Percentiles rank a stretch among this genome's conserved stretches.
phyloP scores from a whole-genome alignment of 805 yeast species.

The Teunomyces cretensis region DNA sequence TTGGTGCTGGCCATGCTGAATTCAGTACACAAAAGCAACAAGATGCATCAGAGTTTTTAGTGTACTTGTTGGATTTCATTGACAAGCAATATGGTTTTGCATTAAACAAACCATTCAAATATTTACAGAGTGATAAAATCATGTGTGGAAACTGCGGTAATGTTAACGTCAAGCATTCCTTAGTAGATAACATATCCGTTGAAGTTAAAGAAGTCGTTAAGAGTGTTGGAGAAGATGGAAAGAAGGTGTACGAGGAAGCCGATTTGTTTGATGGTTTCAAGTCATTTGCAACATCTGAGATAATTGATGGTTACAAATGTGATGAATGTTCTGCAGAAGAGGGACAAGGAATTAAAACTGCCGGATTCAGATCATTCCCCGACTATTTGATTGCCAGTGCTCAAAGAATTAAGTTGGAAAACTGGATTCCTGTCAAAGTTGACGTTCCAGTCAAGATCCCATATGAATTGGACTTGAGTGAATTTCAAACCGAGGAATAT shows the following conservation, averaged over 20 bases:
- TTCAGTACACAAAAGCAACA: constrained; percentile 88
- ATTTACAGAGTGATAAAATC: constrained; percentile 62
- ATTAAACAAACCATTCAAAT: constrained; percentile 62
- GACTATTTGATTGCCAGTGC: constrained; percentile 68
- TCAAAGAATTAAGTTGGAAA: constrained; percentile 76
- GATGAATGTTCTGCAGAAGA: constrained; percentile 45
- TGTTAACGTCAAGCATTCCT: constrained; percentile 56
- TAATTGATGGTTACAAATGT: constrained; percentile 62
- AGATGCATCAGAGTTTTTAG: constrained; percentile 89
- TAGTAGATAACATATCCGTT: constrained; percentile 64
- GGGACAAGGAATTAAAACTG: constrained; percentile 37
- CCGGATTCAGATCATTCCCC: constrained; percentile 65
- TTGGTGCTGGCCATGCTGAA: constrained; percentile 79
- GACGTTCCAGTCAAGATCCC: constrained; percentile 66
- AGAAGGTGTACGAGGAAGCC: constrained; percentile 48
- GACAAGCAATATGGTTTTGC: constrained; percentile 45
- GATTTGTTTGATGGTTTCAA: constrained; percentile 50
- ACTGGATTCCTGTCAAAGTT: constrained; percentile 87
- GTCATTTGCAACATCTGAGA: constrained; percentile 46
- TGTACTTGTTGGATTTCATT: constrained; percentile 62
- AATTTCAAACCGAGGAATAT: constrained; percentile 26
- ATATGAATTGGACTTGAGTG: constrained; percentile 44
- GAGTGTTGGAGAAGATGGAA: constrained; percentile 38
- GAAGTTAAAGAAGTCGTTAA: constrained; percentile 48
- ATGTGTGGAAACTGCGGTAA: constrained; percentile 57